A percentile compares a stretch with the other conserved stretches of the same genome.
These are phyloP conservation scores for Backusella morwellensis DNA, from an alignment of 192 early-diverging fungal genomes.

Conservation along the genomic window DNA sequence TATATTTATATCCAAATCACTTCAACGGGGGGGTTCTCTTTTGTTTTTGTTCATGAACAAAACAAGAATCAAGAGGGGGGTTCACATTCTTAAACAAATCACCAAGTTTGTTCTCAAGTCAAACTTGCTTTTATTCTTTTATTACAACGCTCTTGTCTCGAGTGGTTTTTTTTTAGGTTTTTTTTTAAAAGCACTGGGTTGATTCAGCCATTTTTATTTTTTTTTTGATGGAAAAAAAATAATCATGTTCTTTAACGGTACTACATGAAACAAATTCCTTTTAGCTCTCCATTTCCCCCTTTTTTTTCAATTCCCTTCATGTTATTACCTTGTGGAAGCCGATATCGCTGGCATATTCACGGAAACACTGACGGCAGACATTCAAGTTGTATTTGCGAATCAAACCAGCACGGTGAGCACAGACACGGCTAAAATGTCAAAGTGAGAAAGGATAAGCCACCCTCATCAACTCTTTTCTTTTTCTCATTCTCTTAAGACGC, in stretches of 20 bases:
- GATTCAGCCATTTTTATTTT: neutral
- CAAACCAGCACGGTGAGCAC: conserved; percentile 98
- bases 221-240: neutral
- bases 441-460: neutral
- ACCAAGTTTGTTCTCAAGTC: neutral
- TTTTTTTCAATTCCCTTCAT: neutral
- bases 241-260: neutral
- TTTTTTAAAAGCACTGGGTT: neutral
- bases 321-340: conserved; percentile 92
- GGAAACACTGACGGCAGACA: conserved; percentile 99
- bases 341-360: conserved; percentile 96
- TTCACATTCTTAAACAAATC: neutral
- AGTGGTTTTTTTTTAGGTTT: too few species aligned
- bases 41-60: neutral
- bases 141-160: too few species aligned
- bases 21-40: neutral
- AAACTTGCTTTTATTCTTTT: neutral
- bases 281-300: neutral
- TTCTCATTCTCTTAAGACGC: neutral
- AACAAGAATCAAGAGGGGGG: neutral
- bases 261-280: neutral
- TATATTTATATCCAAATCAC: neutral
- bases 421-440: conserved; percentile 75
- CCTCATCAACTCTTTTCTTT: neutral
- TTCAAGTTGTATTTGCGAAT: conserved; percentile 99